These are phyloP conservation scores for Trypanosoma boissoni DNA, from an alignment of 208 protist genomes.

Conservation along the genomic window DNA sequence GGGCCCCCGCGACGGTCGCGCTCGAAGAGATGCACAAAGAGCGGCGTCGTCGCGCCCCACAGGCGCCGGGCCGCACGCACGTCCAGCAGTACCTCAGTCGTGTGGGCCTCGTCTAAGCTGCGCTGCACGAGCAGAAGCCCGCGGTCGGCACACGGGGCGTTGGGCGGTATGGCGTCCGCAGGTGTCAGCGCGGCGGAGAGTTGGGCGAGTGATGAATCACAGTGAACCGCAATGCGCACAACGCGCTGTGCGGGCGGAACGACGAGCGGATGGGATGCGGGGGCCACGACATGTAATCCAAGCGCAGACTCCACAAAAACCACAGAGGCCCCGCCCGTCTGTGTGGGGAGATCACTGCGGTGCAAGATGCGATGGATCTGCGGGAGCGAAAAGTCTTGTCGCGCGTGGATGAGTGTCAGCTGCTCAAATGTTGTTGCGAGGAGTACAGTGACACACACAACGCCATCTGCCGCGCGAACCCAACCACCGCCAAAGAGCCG, in stretches of 20 bases:
- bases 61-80: constrained; percentile 25
- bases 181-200: constrained; percentile 28
- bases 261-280: constrained; percentile 54
- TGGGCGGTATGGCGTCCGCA: constrained; percentile 26
- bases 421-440: constrained; percentile 77
- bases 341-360: too few species aligned
- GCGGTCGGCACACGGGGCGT: constrained; percentile 32
- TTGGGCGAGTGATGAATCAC: constrained; percentile 22
- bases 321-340: constrained; percentile 34
- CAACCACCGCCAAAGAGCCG: constrained; percentile 61
- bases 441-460: constrained; percentile 57
- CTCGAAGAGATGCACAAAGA: constrained; percentile 55
- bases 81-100: constrained; percentile 67
- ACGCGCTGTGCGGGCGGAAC: constrained; percentile 27
- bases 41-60: constrained; percentile 13
- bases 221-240: constrained; percentile 25
- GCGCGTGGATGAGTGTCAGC: constrained; percentile 52
- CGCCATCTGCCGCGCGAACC: constrained; percentile 36
- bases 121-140: constrained; percentile 64
- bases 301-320: constrained; percentile 65
- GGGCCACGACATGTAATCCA: constrained; percentile 52
- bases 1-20: not conserved
- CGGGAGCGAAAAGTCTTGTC: constrained; percentile 44
- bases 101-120: constrained; percentile 40
- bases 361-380: constrained; percentile 64